Percentiles rank a stretch among this genome's conserved stretches.
phyloP scores from a whole-genome alignment of 192 early-diverging fungal species.

The Lobosporangium transversale region DNA sequence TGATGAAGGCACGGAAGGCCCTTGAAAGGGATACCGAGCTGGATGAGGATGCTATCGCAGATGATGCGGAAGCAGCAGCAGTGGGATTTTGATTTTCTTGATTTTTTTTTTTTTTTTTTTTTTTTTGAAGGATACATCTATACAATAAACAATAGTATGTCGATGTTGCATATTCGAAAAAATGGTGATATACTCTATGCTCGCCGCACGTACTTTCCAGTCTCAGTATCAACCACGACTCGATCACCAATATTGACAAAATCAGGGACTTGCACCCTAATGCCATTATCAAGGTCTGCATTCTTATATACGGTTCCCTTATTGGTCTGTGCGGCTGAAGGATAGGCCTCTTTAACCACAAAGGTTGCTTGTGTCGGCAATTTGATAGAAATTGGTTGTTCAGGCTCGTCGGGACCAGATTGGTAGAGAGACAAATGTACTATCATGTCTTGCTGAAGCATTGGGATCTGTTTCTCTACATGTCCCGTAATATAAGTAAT shows the following conservation, averaged over 20 bases:
- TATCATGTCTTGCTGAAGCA: constrained; percentile 34
- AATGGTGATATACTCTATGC: constrained; percentile 28
- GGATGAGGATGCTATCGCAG: constrained; percentile 33
- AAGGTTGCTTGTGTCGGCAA: constrained; percentile 68
- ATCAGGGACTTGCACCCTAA: constrained; percentile 78
- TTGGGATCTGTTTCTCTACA: constrained; percentile 30
- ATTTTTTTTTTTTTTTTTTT: constrained; percentile 4
- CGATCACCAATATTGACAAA: constrained; percentile 84
- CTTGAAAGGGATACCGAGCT: constrained; percentile 8
- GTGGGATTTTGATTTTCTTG: constrained; percentile 16
- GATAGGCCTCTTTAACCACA: constrained; percentile 63
- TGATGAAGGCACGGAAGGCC: constrained; percentile 60
- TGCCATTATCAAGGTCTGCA: constrained; percentile 72
- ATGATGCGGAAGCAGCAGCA: constrained; percentile 43
- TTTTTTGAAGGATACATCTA: no score
- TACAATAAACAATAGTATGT: neutral
- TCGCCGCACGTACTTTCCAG: constrained; percentile 70
- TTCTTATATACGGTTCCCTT: constrained; percentile 77
- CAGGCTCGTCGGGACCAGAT: constrained; percentile 61
- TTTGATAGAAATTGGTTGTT: constrained; percentile 66
- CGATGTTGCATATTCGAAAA: neutral
- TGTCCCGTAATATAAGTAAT: neutral
- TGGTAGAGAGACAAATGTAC: constrained; percentile 45
- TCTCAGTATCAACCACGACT: constrained; percentile 75
- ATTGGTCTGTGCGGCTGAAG: constrained; percentile 62